Percentiles rank a stretch among this genome's conserved stretches.
phyloP scores from a whole-genome alignment of 108 stramenopile genomes.

The Nitzschia putrida region DNA sequence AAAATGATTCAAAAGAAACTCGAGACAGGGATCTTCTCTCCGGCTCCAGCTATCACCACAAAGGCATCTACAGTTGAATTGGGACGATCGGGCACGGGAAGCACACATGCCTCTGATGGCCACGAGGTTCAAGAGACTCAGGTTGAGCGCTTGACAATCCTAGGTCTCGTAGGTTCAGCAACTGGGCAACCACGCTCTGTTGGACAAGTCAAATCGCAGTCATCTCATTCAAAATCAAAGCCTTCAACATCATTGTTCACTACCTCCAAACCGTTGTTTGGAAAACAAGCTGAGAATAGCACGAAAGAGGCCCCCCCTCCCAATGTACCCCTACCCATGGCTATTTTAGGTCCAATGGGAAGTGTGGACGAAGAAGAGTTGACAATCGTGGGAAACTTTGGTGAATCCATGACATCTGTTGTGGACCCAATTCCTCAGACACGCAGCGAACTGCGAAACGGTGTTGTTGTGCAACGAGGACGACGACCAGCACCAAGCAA shows the following conservation, averaged over 20 bases:
- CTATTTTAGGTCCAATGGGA: not conserved
- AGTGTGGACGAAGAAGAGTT: constrained; percentile 17
- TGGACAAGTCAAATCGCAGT: no score
- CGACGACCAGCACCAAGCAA: constrained; percentile 12
- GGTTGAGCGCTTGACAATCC: no score
- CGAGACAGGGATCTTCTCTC: not conserved
- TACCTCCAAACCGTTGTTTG: no score
- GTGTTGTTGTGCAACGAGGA: not conserved
- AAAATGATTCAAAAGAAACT: not conserved
- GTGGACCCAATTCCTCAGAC: not conserved
- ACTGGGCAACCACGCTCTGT: no score
- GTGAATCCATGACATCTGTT: not conserved
- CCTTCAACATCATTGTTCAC: no score
- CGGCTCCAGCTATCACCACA: not conserved
- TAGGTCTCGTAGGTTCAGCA: no score
- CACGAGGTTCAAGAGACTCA: no score
- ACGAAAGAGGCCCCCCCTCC: no score
- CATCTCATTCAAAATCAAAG: no score
- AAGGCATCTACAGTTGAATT: not conserved
- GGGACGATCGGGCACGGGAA: not conserved
- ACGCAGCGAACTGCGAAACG: not conserved
- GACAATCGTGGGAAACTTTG: constrained; percentile 3
- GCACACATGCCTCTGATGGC: not conserved
- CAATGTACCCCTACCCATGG: no score
- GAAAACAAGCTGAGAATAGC: no score